Evolutionary conservation across 495 filamentous ascomycete species (phyloP).

Genomic region (Penicillium dipodomyicola): DNA sequence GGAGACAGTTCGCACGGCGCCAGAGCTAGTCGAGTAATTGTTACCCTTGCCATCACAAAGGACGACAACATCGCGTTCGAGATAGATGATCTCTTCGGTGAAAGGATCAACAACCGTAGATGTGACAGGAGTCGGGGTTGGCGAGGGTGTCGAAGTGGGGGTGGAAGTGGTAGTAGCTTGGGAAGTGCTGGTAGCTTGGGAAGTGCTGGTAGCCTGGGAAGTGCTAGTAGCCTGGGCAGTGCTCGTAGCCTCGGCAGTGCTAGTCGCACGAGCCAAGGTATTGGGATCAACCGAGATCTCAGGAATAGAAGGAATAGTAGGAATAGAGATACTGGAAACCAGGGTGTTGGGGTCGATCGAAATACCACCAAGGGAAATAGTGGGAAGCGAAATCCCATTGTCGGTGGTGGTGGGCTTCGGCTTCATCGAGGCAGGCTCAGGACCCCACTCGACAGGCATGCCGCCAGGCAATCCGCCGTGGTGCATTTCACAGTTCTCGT

Average conservation of each 20-base stretch:
- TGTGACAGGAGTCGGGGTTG: slow-evolving; percentile 30
- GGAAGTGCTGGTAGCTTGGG: slow-evolving; percentile 7
- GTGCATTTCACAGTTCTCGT: slow-evolving; percentile 37
- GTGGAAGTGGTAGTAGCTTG: slow-evolving; percentile 3
- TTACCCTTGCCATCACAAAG: slow-evolving; percentile 29
- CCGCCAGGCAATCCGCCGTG: slow-evolving; percentile 52
- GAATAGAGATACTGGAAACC: slow-evolving; percentile 13
- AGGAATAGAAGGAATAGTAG: neutral
- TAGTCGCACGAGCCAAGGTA: slow-evolving; percentile 2
- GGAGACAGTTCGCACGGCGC: slow-evolving; percentile 23
- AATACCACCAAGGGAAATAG: slow-evolving; percentile 13
- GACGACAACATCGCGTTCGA: slow-evolving; percentile 40
- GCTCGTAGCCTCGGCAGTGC: slow-evolving; percentile 5
- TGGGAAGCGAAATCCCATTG: slow-evolving; percentile 13
- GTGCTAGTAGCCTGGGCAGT: slow-evolving; percentile 8
- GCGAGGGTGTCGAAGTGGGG: slow-evolving; percentile 22
- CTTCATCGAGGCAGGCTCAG: slow-evolving; percentile 44
- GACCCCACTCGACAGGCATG: slow-evolving; percentile 51
- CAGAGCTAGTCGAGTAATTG: slow-evolving; percentile 28
- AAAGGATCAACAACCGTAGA: slow-evolving; percentile 27
- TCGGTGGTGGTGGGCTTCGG: neutral
- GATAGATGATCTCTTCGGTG: slow-evolving; percentile 36
- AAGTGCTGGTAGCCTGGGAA: neutral
- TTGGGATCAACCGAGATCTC: slow-evolving; percentile 11
- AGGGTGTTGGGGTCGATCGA: slow-evolving; percentile 6